A percentile compares a stretch with the other conserved stretches of the same genome.
Conservation (phyloP, 2,329 filamentous ascomycete species). For the Colletotrichum sp. region DNA sequence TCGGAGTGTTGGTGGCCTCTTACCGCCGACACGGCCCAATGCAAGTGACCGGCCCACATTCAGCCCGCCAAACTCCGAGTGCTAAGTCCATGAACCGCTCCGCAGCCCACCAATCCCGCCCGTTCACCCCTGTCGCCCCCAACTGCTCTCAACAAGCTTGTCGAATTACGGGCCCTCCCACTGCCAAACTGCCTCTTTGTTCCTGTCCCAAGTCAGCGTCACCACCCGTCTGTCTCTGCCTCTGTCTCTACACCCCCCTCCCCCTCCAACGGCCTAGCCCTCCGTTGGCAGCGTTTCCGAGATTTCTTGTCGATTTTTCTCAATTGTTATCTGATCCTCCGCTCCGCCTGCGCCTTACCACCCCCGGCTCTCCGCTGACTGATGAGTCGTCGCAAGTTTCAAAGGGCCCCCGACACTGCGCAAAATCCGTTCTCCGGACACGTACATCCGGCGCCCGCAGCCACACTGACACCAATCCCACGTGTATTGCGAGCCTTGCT, state of each 20-base stretch:
- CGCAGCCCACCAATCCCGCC: not conserved
- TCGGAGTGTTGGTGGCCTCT: not conserved
- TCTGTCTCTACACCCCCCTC: not conserved
- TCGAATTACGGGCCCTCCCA: not conserved
- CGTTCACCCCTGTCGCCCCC: not conserved
- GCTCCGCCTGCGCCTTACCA: not conserved
- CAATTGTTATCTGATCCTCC: not conserved
- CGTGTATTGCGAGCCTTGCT: not conserved
- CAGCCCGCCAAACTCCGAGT: conserved; percentile 20
- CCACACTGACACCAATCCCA: conserved; percentile 4
- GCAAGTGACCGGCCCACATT: conserved; percentile 2
- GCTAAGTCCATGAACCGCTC: conserved; percentile 19
- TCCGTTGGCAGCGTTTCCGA: not conserved
- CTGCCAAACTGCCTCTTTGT: not conserved
- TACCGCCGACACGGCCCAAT: conserved; percentile 14
- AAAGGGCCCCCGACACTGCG: not conserved
- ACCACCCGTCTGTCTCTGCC: not conserved
- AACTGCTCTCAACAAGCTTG: conserved; percentile 20
- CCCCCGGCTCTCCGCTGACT: conserved; percentile 1
- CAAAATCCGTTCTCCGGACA: conserved; percentile 7
- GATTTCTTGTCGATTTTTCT: not conserved
- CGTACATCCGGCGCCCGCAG: not conserved
- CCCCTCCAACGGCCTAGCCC: not conserved
- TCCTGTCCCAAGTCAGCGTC: not conserved
- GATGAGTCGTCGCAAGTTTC: conserved; percentile 20